These are phyloP conservation scores for Lentinula sp. DNA, from an alignment of 768 basidiomycete genomes.

Conservation along the genomic window DNA sequence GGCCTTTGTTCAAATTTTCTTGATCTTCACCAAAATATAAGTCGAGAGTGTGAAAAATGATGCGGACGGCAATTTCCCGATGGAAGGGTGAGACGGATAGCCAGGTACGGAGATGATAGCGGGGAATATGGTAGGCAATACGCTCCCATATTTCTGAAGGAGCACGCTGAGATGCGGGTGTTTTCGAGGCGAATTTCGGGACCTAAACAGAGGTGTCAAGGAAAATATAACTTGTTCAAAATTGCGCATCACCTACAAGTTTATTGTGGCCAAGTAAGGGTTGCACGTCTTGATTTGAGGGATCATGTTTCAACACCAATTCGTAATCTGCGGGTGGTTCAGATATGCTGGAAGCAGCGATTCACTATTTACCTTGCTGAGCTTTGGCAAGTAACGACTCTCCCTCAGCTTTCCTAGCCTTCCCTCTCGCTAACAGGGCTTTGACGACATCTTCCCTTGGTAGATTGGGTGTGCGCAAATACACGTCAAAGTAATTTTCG, in stretches of 20 bases:
- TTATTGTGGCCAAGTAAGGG: slow-evolving; percentile 41
- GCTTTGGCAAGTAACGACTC: slow-evolving; percentile 52
- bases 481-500: slow-evolving; percentile 62
- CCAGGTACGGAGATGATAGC: slow-evolving; percentile 66
- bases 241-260: slow-evolving; percentile 27
- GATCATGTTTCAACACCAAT: slow-evolving; percentile 52
- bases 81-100: slow-evolving; percentile 60
- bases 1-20: slow-evolving; percentile 51
- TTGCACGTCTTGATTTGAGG: slow-evolving; percentile 50
- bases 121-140: slow-evolving; percentile 55
- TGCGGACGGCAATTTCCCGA: slow-evolving; percentile 55
- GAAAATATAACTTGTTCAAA: background rate
- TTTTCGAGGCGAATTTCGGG: slow-evolving; percentile 45
- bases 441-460: slow-evolving; percentile 41
- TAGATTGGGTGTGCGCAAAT: slow-evolving; percentile 54
- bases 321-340: slow-evolving; percentile 43
- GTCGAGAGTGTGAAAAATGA: slow-evolving; percentile 63
- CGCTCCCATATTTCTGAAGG: slow-evolving; percentile 66
- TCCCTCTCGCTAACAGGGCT: slow-evolving; percentile 53
- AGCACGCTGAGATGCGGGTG: slow-evolving; percentile 52
- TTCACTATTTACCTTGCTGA: slow-evolving; percentile 42
- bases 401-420: slow-evolving; percentile 49
- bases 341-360: background rate
- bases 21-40: slow-evolving; percentile 63
- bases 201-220: slow-evolving; percentile 3